Evolutionary conservation across 495 filamentous ascomycete species (phyloP), one percentile per base, ranked within the genome.

Genomic region (Penicillium egyptiacum): DNA sequence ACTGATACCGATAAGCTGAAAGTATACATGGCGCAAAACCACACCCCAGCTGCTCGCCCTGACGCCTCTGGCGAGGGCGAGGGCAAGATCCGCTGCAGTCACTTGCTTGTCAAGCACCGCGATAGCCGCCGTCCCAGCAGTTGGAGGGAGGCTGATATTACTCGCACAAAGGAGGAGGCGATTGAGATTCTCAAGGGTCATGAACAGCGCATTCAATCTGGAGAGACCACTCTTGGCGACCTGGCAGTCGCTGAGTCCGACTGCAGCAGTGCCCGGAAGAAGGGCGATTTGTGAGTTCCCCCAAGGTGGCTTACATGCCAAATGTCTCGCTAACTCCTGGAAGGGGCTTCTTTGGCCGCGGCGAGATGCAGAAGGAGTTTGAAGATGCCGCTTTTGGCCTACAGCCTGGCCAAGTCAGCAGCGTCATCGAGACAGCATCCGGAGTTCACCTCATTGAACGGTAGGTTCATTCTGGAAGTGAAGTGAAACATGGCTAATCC

Each of bases 321-420:
- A 10, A 12, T 11, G n/a, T 9, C 4, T 25, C 20, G 39, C 70
- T 78, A 59, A 75, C 54, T 19, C 37, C 58, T 46, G 56, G 5
- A 47, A 90, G 87, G 46, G 94, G 94, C 1, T 96, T 91, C 71
- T 98, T 98, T 66, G 91, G 90, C 22, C 84, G 75, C 54, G 88
- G 90, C 5, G 94, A 98, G 64, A 98, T 98, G 94, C 94, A 98
- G 67, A 96, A 93, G 79, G 94, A 98, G 74, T 98, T 98, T 61
- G 94, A 98, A 72, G 91, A 96, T 30, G 91, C 92, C 0, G 88
- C 93, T 4, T 98, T 98, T 76, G 85, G 85, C 14, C 75, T 98
- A 31, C 83, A 91, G 68, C 86, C 86, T 0, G 91, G 91, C 20
- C 86, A 97, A 70, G 83, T 98, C 54, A 96, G 91, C 67, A 74